Base-by-base conservation (phyloP, 2,329 filamentous ascomycete genomes). In the Fusarium continuum region DNA sequence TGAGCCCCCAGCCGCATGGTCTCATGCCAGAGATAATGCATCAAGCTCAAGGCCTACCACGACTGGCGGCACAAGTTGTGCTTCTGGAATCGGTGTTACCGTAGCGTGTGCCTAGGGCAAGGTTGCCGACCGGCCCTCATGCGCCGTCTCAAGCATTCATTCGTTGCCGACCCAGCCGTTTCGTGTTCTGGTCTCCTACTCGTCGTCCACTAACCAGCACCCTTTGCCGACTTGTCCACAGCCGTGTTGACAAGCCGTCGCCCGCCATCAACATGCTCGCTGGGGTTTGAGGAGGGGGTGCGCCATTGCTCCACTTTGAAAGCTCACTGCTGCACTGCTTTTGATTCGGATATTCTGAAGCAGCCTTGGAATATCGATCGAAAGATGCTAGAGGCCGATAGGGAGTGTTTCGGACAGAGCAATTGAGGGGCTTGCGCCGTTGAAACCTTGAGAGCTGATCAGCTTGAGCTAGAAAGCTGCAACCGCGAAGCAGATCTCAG, bases 231-330 rank as follows among this genome's bases (percentile, higher is more conserved):
- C 48, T 62, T 41, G 55, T 65, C 64, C 66, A 65, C 55, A 65
- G 61, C 65, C 53, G 52, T 68, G 36, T 57, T 55, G 61, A 67
- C 65, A 68, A 70, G 63, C 65, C 51, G 52, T 58, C 44, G 60
- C 55, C 65, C 55, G 59, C 55, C 51, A 57, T 56, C 40, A 51
- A 66, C 51, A 60, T 39, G 58, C 58, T 48, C 46, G 57, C 52
- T 55, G 61, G 56, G 49, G 43, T 40, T 57, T 46, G 34, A 69
- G 50, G 43, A 65, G 64, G 64, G 62, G 64, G 66, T 66, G 66
- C 61, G 64, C 68, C 68, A 68, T 68, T 61, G 43, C 64, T 71
- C 65, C 68, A 71, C 68, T 35, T 48, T 26, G 31, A 44, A 38
- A 60, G 52, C 59, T 67, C 68, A 58, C 45, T 55, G 61, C 59